Conservation (phyloP, 352 stramenopile species). For the Albugo candida region DNA sequence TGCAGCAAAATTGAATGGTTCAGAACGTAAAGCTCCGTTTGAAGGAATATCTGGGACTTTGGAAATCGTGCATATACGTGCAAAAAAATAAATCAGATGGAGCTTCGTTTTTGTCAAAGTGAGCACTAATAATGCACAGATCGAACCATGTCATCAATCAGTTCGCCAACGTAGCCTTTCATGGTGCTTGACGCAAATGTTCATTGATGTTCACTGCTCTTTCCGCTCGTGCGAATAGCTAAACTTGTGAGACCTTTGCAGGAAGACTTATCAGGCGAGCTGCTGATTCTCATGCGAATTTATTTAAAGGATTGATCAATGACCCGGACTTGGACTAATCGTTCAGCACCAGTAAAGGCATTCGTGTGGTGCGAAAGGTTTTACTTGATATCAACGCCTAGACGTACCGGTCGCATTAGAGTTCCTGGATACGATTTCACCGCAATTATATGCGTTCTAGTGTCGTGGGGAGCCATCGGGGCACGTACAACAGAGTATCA, state of each 20-base stretch:
- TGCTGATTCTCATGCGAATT: slow-evolving; percentile 71
- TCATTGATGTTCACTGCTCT: too few species aligned
- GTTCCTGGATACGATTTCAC: slow-evolving; percentile 71
- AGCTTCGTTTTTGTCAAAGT: slow-evolving; percentile 31
- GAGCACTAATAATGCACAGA: slow-evolving; percentile 2
- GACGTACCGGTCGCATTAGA: slow-evolving; percentile 44
- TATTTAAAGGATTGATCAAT: slow-evolving; percentile 82
- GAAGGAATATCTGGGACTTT: slow-evolving; percentile 72
- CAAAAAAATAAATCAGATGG: slow-evolving; percentile 60
- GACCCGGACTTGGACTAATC: slow-evolving; percentile 64
- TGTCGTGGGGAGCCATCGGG: slow-evolving; percentile 69
- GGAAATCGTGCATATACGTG: slow-evolving; percentile 69
- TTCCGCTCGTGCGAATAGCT: slow-evolving; percentile 6
- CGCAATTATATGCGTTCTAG: slow-evolving; percentile 51
- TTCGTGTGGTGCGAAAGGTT: slow-evolving; percentile 63
- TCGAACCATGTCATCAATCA: too few species aligned
- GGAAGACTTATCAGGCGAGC: slow-evolving; percentile 31
- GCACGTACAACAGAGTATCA: slow-evolving; percentile 70
- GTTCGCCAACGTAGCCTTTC: slow-evolving; percentile 18
- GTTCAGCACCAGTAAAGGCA: slow-evolving; percentile 80
- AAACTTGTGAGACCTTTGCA: slow-evolving; percentile 30
- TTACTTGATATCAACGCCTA: slow-evolving; percentile 66
- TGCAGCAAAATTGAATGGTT: slow-evolving; percentile 61
- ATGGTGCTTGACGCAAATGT: slow-evolving; percentile 57
- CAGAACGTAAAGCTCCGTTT: slow-evolving; percentile 60